Base-by-base conservation (phyloP, 2,329 filamentous ascomycete genomes). In the Diaporthe ilicicola region DNA sequence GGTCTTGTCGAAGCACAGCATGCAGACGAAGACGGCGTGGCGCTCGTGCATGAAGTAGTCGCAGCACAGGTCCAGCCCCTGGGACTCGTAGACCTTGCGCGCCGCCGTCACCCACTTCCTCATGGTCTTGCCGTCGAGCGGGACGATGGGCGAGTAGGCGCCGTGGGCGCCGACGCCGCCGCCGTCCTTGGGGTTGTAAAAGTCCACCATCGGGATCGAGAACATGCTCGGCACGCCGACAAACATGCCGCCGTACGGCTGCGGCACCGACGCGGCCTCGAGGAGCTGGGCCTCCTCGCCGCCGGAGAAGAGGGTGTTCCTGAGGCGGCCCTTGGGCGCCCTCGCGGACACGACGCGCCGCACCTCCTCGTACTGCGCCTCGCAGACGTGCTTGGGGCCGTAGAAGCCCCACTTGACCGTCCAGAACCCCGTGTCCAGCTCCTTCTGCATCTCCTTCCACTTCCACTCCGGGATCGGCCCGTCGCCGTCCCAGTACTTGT, bases 11-110 rank as follows among this genome's bases (percentile, higher is more conserved):
- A 84, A 85, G 5, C 80, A 81, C 70, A 85, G 82, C 83, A 85
- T 85, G 71, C 84, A 84, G 72, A 85, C 82, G 53, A 84, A 81
- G 42, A 85, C 82, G 10, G 84, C 81, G 56, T 85, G 82, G 1
- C 82, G 77, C 72, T 85, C 82, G 61, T 84, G 81, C 82, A 86
- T 84, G 76, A 85, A 85, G 76, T 85, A 85, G 70, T 85, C 84
- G 71, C 82, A 83, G 71, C 83, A 80, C 27, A 84, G 74, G 72
- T 86, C 84, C 62, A 84, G 82, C 0, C 78, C 79, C 37, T 84
- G 78, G 9, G 77, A 77, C 70, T 84, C 82, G 69, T 81, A 84
- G n/a, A 84, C 78, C 24, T 76, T 77, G 73, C 83, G 82, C 44
- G 82, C 81, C 1, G 77, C 79, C 70, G 71, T 78, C 39, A 83